A percentile compares a stretch with the other conserved stretches of the same genome.
These are phyloP conservation scores for Crithidia expoeki DNA, from an alignment of 208 protist species.

Conservation along the genomic window DNA sequence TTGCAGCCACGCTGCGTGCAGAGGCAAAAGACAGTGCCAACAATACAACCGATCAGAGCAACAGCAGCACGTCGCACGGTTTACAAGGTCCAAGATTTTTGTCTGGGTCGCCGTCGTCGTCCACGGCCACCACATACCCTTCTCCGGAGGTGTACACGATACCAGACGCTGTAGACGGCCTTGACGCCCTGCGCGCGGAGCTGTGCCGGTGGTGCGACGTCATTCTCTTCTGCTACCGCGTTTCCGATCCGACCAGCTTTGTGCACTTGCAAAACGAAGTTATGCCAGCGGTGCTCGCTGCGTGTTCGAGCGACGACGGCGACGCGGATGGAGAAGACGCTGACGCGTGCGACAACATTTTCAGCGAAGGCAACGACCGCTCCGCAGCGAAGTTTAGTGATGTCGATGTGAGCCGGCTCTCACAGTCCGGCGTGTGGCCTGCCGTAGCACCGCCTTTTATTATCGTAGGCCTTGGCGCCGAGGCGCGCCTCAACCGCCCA, in stretches of 20 bases:
- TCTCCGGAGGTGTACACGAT: slow-evolving; percentile 27
- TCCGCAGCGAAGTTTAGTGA: not conserved
- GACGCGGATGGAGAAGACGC: slow-evolving; percentile 13
- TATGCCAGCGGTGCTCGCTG: slow-evolving; percentile 17
- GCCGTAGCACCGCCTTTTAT: slow-evolving; percentile 29
- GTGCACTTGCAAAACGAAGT: slow-evolving; percentile 20
- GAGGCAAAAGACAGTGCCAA: not conserved
- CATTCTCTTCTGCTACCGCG: slow-evolving; percentile 44
- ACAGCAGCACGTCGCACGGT: not conserved
- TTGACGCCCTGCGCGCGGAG: slow-evolving; percentile 36
- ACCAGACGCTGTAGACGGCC: slow-evolving; percentile 18
- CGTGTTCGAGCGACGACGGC: slow-evolving; percentile 14
- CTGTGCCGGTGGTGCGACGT: slow-evolving; percentile 47
- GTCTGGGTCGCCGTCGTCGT: not conserved
- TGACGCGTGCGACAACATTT: not conserved
- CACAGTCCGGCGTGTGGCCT: not conserved
- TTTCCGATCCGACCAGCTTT: slow-evolving; percentile 24
- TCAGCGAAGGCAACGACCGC: too few relatives aligned
- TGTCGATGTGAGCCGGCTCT: not conserved
- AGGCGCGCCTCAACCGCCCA: slow-evolving; percentile 12
- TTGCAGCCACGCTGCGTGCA: not conserved
- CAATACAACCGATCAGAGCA: not conserved
- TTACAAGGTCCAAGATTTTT: not conserved
- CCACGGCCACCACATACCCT: not conserved
- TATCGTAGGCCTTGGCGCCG: slow-evolving; percentile 38